Evolutionary conservation across 2,329 filamentous ascomycete species (phyloP).

Genomic region (Huntiella abstrusa): DNA sequence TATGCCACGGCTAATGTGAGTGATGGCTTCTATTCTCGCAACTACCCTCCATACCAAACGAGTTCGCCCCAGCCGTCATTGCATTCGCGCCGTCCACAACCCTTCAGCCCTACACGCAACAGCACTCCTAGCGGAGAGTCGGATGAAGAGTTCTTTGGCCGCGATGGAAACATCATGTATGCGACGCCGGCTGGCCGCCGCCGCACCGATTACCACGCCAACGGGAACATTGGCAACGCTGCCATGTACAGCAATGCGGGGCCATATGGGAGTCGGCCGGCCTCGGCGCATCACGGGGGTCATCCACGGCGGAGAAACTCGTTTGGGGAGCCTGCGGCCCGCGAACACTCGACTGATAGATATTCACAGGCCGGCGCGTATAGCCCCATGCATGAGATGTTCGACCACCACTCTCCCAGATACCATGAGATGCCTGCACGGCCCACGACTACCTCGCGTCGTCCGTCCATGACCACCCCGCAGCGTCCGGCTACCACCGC

Average conservation of each 20-base stretch:
- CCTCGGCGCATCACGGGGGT: background rate
- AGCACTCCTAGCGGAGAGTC: constrained; percentile 41
- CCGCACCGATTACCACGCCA: constrained; percentile 4
- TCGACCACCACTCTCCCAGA: constrained; percentile 3
- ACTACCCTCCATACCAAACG: constrained; percentile 26
- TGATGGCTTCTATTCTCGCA: constrained; percentile 28
- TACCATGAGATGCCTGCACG: constrained; percentile 14
- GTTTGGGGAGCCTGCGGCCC: constrained; percentile 7
- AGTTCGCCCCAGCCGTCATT: constrained; percentile 22
- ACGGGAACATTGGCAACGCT: constrained; percentile 1
- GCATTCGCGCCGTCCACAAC: constrained; percentile 33
- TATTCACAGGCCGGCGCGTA: constrained; percentile 11
- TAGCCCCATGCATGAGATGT: constrained; percentile 7
- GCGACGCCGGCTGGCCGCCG: constrained; percentile 6
- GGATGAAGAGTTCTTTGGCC: constrained; percentile 31
- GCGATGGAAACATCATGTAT: constrained; percentile 7
- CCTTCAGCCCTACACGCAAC: constrained; percentile 39
- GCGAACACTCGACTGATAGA: constrained; percentile 11
- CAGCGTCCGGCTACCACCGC: constrained; percentile 34
- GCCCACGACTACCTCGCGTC: constrained; percentile 26
- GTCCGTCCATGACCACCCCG: constrained; percentile 29
- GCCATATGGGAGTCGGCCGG: background rate
- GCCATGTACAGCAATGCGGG: background rate
- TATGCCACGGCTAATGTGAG: constrained; percentile 50
- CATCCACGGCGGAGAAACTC: constrained; percentile 8